These are phyloP conservation scores for Rubroboletus satanas DNA, from an alignment of 768 basidiomycete species.

Conservation along the genomic window DNA sequence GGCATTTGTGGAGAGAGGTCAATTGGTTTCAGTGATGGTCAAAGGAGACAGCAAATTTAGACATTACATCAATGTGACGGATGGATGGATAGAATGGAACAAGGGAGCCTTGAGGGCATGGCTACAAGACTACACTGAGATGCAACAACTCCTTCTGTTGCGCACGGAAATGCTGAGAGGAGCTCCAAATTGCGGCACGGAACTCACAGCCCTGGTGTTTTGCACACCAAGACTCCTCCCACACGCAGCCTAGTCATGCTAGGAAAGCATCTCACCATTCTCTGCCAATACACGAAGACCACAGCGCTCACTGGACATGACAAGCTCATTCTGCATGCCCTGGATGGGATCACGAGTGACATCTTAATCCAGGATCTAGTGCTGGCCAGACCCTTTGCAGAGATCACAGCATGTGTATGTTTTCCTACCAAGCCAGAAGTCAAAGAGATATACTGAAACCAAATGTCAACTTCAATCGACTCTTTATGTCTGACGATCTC, in stretches of 20 bases:
- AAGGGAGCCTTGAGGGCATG: background rate
- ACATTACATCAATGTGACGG: background rate
- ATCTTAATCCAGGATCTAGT: background rate
- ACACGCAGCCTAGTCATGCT: background rate
- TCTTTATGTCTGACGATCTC: background rate
- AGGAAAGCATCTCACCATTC: background rate
- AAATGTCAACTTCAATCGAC: background rate
- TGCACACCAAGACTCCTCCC: background rate
- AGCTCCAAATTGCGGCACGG: background rate
- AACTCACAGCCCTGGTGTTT: background rate
- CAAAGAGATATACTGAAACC: background rate
- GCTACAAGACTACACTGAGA: background rate
- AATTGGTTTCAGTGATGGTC: background rate
- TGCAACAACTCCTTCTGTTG: background rate
- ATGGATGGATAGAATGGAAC: background rate
- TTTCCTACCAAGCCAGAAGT: background rate
- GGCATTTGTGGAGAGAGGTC: background rate
- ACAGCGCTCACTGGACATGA: background rate
- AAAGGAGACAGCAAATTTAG: background rate
- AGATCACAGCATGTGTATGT: background rate
- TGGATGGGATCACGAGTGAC: background rate
- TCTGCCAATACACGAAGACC: slow-evolving; percentile 1
- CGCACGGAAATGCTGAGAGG: background rate
- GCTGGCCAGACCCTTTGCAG: background rate
- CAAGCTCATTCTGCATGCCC: slow-evolving; percentile 1